These are phyloP conservation scores for Conticribra guillardii DNA, from an alignment of 108 stramenopile genomes.

Conservation along the genomic window DNA sequence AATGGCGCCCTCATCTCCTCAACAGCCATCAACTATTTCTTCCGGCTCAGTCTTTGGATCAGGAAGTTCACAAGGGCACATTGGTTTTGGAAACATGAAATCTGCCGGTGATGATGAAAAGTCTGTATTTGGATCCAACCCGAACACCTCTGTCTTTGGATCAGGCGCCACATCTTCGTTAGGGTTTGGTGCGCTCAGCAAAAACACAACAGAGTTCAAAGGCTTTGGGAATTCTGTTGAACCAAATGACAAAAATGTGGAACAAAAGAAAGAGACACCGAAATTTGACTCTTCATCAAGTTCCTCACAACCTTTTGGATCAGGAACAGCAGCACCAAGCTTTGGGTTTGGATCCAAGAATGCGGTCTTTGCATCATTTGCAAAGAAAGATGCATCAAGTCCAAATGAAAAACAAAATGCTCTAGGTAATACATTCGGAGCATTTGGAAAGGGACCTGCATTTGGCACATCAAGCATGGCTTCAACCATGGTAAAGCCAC, in stretches of 20 bases:
- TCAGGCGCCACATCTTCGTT: constrained; percentile 8
- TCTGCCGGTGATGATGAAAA: background rate
- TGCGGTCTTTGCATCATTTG: constrained; percentile 20
- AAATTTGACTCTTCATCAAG: background rate
- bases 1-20: background rate
- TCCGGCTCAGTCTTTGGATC: constrained; percentile 35
- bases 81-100: constrained; percentile 30
- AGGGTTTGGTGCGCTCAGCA: constrained; percentile 10
- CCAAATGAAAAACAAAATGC: background rate
- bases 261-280: background rate
- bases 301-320: constrained; percentile 11
- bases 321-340: constrained; percentile 7
- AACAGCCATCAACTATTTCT: background rate
- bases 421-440: constrained; percentile 16
- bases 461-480: constrained; percentile 26
- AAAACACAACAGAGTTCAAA: background rate
- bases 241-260: background rate
- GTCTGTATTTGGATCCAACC: background rate
- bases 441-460: constrained; percentile 21
- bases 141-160: constrained; percentile 21
- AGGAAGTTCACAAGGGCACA: constrained; percentile 29
- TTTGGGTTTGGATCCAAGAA: background rate
- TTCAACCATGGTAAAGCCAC: too few relatives aligned
- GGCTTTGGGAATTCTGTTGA: constrained; percentile 4
- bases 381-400: background rate